Evolutionary conservation across 345 rosid genomes (phyloP).

Genomic region (Hypericum androsaemum): DNA sequence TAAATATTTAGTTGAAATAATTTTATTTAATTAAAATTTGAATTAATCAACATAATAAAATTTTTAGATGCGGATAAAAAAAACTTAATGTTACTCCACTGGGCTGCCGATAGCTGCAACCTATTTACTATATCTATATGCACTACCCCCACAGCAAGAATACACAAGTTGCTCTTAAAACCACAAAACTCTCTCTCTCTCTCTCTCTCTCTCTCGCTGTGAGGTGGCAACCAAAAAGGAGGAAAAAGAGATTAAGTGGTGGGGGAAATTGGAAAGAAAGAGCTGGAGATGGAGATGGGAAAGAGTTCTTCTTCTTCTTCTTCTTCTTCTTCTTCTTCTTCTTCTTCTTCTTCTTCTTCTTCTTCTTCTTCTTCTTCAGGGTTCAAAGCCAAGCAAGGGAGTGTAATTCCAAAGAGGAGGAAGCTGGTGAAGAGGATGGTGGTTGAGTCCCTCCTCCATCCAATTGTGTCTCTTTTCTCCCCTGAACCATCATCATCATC

Average conservation of each 20-base stretch:
- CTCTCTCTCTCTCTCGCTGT: background rate
- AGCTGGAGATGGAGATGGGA: background rate
- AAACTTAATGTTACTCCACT: too few relatives aligned
- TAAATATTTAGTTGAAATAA: too few relatives aligned
- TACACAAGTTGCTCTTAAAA: too few relatives aligned
- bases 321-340: background rate
- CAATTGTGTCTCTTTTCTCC: background rate
- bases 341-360: background rate
- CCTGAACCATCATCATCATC: too few relatives aligned
- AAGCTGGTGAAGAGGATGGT: constrained; percentile 13
- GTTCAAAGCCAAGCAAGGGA: constrained; percentile 10
- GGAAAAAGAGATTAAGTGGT: background rate
- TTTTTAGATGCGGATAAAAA: too few relatives aligned
- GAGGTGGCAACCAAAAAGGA: background rate
- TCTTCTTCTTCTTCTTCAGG: background rate
- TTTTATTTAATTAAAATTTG: too few relatives aligned
- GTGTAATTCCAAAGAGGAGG: constrained; percentile 17
- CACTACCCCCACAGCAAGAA: background rate
- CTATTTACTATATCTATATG: too few relatives aligned
- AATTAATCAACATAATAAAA: too few relatives aligned
- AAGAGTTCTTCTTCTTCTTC: background rate
- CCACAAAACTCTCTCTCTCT: background rate
- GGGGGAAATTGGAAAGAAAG: background rate
- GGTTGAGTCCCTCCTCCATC: background rate
- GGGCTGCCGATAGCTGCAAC: too few relatives aligned